Evolutionary conservation across 768 basidiomycete genomes (phyloP).

Genomic region (Suillus variegatus): DNA sequence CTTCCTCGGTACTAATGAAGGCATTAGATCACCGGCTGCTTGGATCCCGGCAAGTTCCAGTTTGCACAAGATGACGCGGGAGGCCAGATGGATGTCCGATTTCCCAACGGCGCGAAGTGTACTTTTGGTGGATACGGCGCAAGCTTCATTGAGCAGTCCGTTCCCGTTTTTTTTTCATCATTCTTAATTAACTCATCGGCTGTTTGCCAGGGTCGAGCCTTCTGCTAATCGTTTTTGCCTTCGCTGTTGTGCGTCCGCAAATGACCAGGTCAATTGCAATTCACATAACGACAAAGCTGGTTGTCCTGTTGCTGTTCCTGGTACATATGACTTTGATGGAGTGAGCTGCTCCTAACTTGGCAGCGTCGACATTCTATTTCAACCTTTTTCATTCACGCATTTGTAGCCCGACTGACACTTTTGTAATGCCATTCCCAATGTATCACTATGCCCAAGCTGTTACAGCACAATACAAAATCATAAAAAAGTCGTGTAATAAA

Average conservation of each 20-base stretch:
- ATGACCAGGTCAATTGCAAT: slow-evolving; percentile 52
- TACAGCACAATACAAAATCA: slow-evolving; percentile 3
- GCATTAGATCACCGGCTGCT: slow-evolving; percentile 41
- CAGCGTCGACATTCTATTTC: background rate
- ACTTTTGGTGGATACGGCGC: slow-evolving; percentile 51
- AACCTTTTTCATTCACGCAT: background rate
- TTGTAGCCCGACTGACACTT: no score
- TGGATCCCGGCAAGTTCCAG: slow-evolving; percentile 31
- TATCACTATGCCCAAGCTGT: background rate
- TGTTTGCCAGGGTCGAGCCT: slow-evolving; percentile 43
- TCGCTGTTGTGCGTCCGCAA: slow-evolving; percentile 42
- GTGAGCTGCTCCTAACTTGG: slow-evolving; percentile 33
- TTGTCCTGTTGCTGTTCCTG: slow-evolving; percentile 45
- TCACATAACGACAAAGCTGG: slow-evolving; percentile 50
- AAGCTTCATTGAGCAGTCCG: slow-evolving; percentile 54
- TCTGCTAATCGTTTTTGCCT: slow-evolving; percentile 47
- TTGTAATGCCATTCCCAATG: background rate
- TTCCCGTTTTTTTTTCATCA: background rate
- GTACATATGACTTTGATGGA: slow-evolving; percentile 45
- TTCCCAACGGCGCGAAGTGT: slow-evolving; percentile 55
- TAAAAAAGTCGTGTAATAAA: slow-evolving; percentile 5
- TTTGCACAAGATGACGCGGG: slow-evolving; percentile 41
- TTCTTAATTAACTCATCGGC: background rate
- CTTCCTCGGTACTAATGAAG: background rate
- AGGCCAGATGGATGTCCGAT: slow-evolving; percentile 52